Evolutionary conservation across 73 alveolate genomes (phyloP), one percentile per base, ranked within the genome.

Genomic region (Paramecium sexaurelia): DNA sequence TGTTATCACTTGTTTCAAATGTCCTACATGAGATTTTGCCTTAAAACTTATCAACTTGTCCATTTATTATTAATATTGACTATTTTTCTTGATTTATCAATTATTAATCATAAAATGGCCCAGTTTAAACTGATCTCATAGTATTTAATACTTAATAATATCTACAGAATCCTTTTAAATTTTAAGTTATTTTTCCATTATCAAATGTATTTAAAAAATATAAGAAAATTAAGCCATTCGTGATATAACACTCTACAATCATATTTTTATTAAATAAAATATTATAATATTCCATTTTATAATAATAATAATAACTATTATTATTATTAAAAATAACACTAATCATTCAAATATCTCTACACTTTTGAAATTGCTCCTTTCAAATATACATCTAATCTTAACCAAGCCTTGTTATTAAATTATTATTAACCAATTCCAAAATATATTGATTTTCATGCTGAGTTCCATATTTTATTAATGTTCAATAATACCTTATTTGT

Each of bases 21-120:
- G 90, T 9, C 69, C 41, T 4, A 61, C 55, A 22, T 78, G 71
- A 24, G 69, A 24, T 78, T 78, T 78, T 15, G 90, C 90, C 17
- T 78, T 41, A 26, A 78, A 78, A 15, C 39, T 78, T 0, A 29
- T 29, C 17, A 78, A 29, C 55, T 78, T 78, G 55, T 78, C 90
- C 90, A 78, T 78, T 78, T 78, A 36, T 61, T 11, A 61, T 51
- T 51, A 51, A 51, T 51, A 51, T n/a, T 51, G 67, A 17, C 67
- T 4, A 51, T 51, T 15, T 51, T 51, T 51, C 67, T 51, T 51
- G 67, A 51, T 51, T 51, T 51, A 51, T 51, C 67, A 51, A 51
- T 51, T 43, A 43, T 43, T 51, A 51, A 51, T 51, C 67, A 15
- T 15, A 51, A 51, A 51, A 17, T 29, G 67, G 29, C 29, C 67